These are phyloP conservation scores for Cytospora schulzeri DNA, from an alignment of 2,329 filamentous ascomycete species.

Conservation along the genomic window DNA sequence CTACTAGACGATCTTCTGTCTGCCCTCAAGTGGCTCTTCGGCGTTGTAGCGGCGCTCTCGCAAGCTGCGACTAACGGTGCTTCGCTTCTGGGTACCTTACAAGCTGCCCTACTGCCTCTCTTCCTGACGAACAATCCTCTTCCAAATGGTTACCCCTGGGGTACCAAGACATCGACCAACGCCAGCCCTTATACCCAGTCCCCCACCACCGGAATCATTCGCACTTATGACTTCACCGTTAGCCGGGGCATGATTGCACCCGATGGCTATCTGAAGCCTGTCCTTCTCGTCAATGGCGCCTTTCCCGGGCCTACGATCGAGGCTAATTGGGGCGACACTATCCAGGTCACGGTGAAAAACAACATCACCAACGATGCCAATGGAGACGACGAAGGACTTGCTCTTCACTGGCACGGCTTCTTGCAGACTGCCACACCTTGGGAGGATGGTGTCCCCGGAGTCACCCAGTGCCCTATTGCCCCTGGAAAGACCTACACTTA, in stretches of 20 bases:
- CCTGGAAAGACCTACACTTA: conserved; percentile 60
- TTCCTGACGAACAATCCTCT: conserved; percentile 54
- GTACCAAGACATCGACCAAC: conserved; percentile 40
- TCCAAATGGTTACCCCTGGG: conserved; percentile 56
- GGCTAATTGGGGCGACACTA: conserved; percentile 64
- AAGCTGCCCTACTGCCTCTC: conserved; percentile 41
- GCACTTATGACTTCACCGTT: conserved; percentile 57
- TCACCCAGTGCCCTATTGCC: conserved; percentile 67
- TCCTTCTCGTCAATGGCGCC: conserved; percentile 65
- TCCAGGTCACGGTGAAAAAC: conserved; percentile 71
- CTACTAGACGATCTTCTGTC: conserved; percentile 28
- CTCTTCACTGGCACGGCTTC: conserved; percentile 59
- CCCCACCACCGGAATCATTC: conserved; percentile 57
- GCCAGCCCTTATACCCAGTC: conserved; percentile 54
- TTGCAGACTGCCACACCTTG: conserved; percentile 51
- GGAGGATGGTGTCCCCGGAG: conserved; percentile 55
- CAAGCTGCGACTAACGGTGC: conserved; percentile 45
- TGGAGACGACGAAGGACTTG: conserved; percentile 48
- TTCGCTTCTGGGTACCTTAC: conserved; percentile 45
- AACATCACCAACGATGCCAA: conserved; percentile 68
- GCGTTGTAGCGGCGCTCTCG: conserved; percentile 31
- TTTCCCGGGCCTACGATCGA: conserved; percentile 69
- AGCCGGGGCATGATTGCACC: conserved; percentile 53
- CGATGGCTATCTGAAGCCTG: conserved; percentile 56
- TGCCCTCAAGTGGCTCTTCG: conserved; percentile 30